Evolutionary conservation across 345 rosid species (phyloP).

Genomic region (Pugionium cornutum): DNA sequence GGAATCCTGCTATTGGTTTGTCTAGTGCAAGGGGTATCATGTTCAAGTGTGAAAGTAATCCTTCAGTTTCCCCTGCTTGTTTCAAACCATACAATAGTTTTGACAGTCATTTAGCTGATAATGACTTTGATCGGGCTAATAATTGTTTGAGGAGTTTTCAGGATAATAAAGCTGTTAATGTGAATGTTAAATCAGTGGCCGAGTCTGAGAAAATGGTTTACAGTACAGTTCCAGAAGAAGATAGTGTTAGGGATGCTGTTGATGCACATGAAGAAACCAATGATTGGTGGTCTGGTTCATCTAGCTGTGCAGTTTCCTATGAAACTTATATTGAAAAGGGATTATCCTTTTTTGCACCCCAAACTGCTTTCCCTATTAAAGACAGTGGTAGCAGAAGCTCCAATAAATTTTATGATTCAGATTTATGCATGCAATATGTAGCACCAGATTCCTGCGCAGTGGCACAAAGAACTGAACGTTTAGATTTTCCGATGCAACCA

Average conservation of each 20-base stretch:
- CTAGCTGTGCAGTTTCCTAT: conserved; percentile 29
- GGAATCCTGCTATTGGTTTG: conserved; percentile 41
- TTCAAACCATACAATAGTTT: conserved; percentile 36
- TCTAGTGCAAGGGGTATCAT: conserved; percentile 39
- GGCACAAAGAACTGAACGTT: conserved; percentile 36
- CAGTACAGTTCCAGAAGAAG: conserved; percentile 38
- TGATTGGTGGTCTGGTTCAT: conserved; percentile 37
- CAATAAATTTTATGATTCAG: conserved; percentile 35
- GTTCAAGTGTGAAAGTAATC: conserved; percentile 42
- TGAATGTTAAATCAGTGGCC: conserved; percentile 41
- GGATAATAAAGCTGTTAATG: conserved; percentile 4
- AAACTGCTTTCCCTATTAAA: conserved; percentile 33
- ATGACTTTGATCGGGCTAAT: conserved; percentile 35
- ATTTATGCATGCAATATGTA: conserved; percentile 41
- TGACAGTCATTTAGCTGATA: conserved; percentile 36
- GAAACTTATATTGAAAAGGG: conserved; percentile 37
- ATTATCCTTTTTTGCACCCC: conserved; percentile 33
- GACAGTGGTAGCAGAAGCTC: conserved; percentile 38
- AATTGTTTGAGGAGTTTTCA: conserved; percentile 35
- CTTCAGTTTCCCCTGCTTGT: conserved; percentile 39
- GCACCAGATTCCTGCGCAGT: conserved; percentile 38
- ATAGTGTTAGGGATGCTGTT: conserved; percentile 34
- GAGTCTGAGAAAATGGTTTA: conserved; percentile 35
- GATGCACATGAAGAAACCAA: conserved; percentile 42
- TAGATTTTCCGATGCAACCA: conserved; percentile 42